Conservation (phyloP, 2,329 filamentous ascomycete genomes). For the Paecilomyces sp. region DNA sequence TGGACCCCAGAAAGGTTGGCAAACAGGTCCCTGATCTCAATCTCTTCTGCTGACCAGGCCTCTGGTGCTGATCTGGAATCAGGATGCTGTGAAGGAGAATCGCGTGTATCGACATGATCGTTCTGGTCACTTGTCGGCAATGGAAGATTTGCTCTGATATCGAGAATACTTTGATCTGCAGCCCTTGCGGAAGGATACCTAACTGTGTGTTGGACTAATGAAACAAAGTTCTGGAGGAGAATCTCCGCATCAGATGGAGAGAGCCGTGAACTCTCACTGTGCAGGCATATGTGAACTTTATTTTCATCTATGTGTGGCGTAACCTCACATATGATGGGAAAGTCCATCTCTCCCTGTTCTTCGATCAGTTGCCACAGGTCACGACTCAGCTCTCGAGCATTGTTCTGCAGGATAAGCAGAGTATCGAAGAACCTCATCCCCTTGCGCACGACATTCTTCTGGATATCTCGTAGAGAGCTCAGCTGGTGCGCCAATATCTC, state of each 20-base stretch:
- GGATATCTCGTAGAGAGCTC: constrained; percentile 65
- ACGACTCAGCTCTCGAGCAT: constrained; percentile 37
- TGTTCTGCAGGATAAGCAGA: constrained; percentile 69
- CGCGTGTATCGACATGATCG: background rate
- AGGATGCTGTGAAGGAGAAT: background rate
- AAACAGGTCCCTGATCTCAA: constrained; percentile 49
- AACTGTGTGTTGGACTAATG: constrained; percentile 25
- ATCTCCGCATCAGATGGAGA: constrained; percentile 12
- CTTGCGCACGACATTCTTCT: constrained; percentile 42
- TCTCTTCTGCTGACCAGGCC: constrained; percentile 35
- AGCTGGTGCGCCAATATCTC: constrained; percentile 63
- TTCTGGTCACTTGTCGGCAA: background rate
- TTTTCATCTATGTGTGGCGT: constrained; percentile 50
- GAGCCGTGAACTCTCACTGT: constrained; percentile 45
- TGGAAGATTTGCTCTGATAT: background rate
- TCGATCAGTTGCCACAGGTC: constrained; percentile 44
- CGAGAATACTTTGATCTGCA: constrained; percentile 16
- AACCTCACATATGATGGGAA: constrained; percentile 71
- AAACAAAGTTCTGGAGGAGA: constrained; percentile 22
- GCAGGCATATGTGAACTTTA: constrained; percentile 52
- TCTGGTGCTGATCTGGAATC: constrained; percentile 37
- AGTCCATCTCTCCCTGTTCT: constrained; percentile 52
- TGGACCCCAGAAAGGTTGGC: constrained; percentile 51
- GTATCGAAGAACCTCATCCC: constrained; percentile 66
- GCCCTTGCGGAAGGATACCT: constrained; percentile 23